These are phyloP conservation scores for Aspergillus hancockii DNA, from an alignment of 495 filamentous ascomycete genomes.

Conservation along the genomic window DNA sequence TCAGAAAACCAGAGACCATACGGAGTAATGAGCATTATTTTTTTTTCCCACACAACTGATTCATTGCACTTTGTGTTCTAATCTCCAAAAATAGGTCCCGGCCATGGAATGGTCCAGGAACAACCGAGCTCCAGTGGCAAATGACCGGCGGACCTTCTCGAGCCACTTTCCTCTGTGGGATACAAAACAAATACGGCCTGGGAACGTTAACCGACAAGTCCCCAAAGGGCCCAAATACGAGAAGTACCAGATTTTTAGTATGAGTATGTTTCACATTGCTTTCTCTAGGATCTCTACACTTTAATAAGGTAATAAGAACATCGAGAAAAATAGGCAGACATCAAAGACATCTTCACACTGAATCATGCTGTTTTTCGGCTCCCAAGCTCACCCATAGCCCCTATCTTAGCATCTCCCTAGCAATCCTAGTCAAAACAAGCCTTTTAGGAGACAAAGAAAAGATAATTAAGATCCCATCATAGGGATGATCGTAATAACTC, in stretches of 20 bases:
- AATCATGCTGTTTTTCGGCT: too few relatives aligned
- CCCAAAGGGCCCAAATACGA: background rate
- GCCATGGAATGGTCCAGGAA: background rate
- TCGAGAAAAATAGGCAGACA: background rate
- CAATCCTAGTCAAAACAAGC: background rate
- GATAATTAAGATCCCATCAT: background rate
- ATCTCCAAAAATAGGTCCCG: background rate
- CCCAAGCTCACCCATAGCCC: too few relatives aligned
- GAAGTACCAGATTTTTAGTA: background rate
- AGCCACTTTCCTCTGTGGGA: background rate
- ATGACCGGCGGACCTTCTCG: background rate
- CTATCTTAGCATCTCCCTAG: background rate
- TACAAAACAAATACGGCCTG: too few relatives aligned
- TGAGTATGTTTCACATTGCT: background rate
- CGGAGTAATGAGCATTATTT: too few relatives aligned
- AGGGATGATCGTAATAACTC: background rate
- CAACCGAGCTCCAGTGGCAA: background rate
- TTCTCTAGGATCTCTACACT: too few relatives aligned
- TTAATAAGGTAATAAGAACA: background rate
- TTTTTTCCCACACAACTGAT: too few relatives aligned
- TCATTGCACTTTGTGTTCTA: background rate
- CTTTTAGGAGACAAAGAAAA: background rate
- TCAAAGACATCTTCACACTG: background rate
- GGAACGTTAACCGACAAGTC: background rate
- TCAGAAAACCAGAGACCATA: too few relatives aligned